These are phyloP conservation scores for Alternaria ventricosa DNA, from an alignment of 2,329 filamentous ascomycete species.

Conservation along the genomic window DNA sequence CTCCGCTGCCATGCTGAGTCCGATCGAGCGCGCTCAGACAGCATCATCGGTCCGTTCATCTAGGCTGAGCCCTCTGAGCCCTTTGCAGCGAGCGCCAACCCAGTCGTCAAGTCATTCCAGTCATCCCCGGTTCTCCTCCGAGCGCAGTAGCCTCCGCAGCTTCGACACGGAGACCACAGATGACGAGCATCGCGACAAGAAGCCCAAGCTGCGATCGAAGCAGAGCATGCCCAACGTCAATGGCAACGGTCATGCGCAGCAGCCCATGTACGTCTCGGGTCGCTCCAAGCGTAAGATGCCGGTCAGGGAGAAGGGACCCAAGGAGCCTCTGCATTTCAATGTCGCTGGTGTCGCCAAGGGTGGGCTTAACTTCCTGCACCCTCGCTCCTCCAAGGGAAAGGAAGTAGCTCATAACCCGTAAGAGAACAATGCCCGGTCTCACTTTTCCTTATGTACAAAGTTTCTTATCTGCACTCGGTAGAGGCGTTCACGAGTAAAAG, in stretches of 20 bases:
- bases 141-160: conserved; percentile 46
- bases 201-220: conserved; percentile 48
- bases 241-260: conserved; percentile 28
- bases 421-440: neutral
- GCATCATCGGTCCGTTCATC: conserved; percentile 19
- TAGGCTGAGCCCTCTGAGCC: conserved; percentile 17
- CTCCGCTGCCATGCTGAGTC: conserved; percentile 45
- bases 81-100: conserved; percentile 19
- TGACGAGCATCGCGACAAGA: conserved; percentile 51
- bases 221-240: conserved; percentile 43
- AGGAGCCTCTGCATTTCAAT: conserved; percentile 49
- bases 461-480: conserved; percentile 3
- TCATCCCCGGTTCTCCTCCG: conserved; percentile 38
- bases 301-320: conserved; percentile 45
- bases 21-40: conserved; percentile 39
- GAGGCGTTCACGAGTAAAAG: conserved; percentile 32
- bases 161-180: conserved; percentile 47
- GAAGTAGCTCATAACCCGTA: conserved; percentile 33
- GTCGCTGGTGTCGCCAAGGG: conserved; percentile 46
- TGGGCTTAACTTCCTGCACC: conserved; percentile 41
- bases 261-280: conserved; percentile 49
- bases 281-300: conserved; percentile 53
- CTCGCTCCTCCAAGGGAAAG: conserved; percentile 46
- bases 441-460: neutral
- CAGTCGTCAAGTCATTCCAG: conserved; percentile 26